Conservation (phyloP, 2,329 filamentous ascomycete genomes). For the Trichoderma aggressivum region DNA sequence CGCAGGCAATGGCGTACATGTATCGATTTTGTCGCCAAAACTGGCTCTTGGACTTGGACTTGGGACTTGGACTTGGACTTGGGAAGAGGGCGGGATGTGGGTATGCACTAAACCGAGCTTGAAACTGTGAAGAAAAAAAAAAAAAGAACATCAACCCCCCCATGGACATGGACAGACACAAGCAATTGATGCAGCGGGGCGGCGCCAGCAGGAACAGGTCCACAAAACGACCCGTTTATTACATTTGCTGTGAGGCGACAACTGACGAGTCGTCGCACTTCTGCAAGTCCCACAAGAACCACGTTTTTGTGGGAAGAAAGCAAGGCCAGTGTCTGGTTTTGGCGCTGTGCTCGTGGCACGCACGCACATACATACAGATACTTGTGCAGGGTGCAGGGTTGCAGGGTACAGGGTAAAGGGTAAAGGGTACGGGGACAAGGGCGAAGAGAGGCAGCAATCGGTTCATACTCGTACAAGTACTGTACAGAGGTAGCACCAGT, state of each 20-base stretch:
- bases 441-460: background rate
- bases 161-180: background rate
- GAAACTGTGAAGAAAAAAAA: background rate
- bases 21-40: background rate
- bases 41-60: background rate
- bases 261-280: conserved; percentile 1
- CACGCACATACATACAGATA: background rate
- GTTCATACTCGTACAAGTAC: background rate
- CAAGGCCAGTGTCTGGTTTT: background rate
- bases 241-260: conserved; percentile 4
- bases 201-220: background rate
- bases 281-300: background rate
- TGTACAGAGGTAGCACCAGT: background rate
- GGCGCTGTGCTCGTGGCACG: background rate
- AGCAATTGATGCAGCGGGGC: background rate
- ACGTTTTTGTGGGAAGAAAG: background rate
- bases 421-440: background rate
- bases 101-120: conserved; percentile 17
- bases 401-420: background rate
- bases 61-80: background rate
- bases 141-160: too few relatives aligned
- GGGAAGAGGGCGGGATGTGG: background rate
- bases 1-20: background rate
- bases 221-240: conserved; percentile 8
- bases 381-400: background rate